A percentile compares a stretch with the other conserved stretches of the same genome.
phyloP scores from a whole-genome alignment of 2,329 filamentous ascomycete species.

The Colletotrichum siamense region DNA sequence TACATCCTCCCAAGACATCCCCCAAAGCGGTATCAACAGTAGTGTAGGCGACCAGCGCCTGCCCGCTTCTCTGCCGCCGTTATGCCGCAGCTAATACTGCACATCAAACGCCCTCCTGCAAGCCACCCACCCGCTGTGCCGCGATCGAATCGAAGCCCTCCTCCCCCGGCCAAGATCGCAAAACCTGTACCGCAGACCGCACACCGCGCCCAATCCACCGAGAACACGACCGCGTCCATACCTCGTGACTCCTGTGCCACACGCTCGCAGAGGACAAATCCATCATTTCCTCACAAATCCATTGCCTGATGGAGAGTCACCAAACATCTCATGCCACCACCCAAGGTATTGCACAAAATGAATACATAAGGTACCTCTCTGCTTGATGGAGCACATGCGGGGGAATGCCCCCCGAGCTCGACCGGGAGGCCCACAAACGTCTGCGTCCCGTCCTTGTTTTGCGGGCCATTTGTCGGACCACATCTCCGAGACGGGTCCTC shows the following conservation, averaged over 20 bases:
- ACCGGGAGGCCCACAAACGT: background rate
- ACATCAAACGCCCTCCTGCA: background rate
- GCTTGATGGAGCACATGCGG: background rate
- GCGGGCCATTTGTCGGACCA: constrained; percentile 14
- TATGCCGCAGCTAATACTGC: constrained; percentile 1
- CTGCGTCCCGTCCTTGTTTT: constrained; percentile 9
- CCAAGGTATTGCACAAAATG: background rate
- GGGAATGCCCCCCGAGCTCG: constrained; percentile 6
- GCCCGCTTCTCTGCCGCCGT: background rate
- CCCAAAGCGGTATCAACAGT: background rate
- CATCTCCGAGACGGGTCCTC: constrained; percentile 1
- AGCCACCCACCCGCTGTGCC: background rate
- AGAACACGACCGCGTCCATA: background rate
- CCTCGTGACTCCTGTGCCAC: background rate
- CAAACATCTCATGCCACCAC: background rate
- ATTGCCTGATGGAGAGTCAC: background rate
- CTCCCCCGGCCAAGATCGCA: background rate
- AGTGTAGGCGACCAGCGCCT: background rate
- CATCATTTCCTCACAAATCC: background rate
- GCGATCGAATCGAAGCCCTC: background rate
- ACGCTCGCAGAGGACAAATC: background rate
- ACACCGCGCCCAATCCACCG: background rate
- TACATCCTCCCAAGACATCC: background rate
- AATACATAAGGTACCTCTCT: background rate
- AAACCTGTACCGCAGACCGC: background rate